Base-by-base conservation (phyloP, 2,329 filamentous ascomycete species). In the Drechslerella coelobrocha region DNA sequence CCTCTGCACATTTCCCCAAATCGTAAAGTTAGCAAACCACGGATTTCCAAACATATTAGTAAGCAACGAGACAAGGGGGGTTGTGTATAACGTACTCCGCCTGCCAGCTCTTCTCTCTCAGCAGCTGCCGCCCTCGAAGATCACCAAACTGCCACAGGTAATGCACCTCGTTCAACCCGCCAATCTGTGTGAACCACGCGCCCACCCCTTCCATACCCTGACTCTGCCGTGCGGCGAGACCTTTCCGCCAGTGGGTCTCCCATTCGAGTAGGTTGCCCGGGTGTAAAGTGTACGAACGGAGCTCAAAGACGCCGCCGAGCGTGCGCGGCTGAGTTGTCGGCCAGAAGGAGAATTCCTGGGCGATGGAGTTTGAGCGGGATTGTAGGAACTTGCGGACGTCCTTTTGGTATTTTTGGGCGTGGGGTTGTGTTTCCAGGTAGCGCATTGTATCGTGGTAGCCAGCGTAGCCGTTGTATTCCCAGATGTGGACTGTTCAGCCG, bases 331-430 rank as follows among this genome's bases (percentile, higher is more conserved):
- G 85, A 0, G 91, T 93, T 2, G 94, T 99, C 0, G 94, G 94
- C 94, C 94, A 99, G 84, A 99, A 99, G 34, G 92, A 96, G 81
- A 99, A 99, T 80, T 99, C 94, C 79, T 99, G 94, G 94, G 99
- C 99, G 55, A 99, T 84, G 0, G 92, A 97, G 2, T 89, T 89
- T 75, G 88, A 87, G 83, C 96, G 97, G 73, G 86, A 86, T 68
- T 84, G 87, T 78, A 99, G 93, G 72, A 97, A 83, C n/a, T 82
- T 84, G 80, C 92, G 92, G 56, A 99, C 88, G 81, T 93, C 90
- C 73, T 82, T 82, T 78, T 96, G 91, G 78, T 97, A 97, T 8
- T 85, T 88, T 74, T 87, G 81, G 79, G 91, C 97, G 17, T 92
- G 91, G 73, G 91, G 89, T 76, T 96, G 91, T 75, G 84, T 82